A percentile compares a stretch with the other conserved stretches of the same genome.
These are phyloP conservation scores for Rhododendron molle DNA, from an alignment of 148 eudicot species.

Conservation along the genomic window DNA sequence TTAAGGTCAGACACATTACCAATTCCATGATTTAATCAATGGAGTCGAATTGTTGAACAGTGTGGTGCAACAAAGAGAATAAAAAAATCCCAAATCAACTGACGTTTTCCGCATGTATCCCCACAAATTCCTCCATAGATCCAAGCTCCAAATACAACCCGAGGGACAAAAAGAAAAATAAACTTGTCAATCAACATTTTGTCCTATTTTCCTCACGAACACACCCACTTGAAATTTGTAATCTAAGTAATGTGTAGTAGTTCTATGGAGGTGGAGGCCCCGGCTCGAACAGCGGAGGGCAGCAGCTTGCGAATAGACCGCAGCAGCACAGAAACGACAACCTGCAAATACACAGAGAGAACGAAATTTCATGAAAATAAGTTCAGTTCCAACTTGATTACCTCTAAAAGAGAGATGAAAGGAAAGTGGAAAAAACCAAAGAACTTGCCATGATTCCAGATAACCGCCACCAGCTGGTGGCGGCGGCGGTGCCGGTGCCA, in stretches of 20 bases:
- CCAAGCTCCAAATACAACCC: neutral
- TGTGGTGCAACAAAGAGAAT: neutral
- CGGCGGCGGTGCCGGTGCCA: neutral
- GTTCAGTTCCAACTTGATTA: neutral
- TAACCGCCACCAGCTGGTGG: neutral
- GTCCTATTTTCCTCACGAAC: neutral
- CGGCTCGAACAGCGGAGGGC: slow-evolving; percentile 17
- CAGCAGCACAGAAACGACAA: slow-evolving; percentile 13
- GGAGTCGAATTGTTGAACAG: neutral
- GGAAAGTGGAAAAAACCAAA: neutral
- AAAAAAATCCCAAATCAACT: neutral
- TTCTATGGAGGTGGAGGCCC: slow-evolving; percentile 16
- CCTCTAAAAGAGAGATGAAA: neutral
- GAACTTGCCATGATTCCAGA: slow-evolving; percentile 10
- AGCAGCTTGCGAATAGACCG: slow-evolving; percentile 13
- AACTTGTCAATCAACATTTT: neutral
- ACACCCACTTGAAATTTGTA: neutral
- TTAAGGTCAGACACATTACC: too few species aligned
- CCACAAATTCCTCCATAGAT: neutral
- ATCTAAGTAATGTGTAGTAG: too few species aligned
- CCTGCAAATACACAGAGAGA: neutral
- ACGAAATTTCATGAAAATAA: neutral
- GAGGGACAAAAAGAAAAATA: neutral
- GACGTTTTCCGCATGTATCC: neutral
- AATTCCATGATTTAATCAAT: too few species aligned